Evolutionary conservation across 2,329 filamentous ascomycete species (phyloP).

Genomic region (Septoria petroselini): DNA sequence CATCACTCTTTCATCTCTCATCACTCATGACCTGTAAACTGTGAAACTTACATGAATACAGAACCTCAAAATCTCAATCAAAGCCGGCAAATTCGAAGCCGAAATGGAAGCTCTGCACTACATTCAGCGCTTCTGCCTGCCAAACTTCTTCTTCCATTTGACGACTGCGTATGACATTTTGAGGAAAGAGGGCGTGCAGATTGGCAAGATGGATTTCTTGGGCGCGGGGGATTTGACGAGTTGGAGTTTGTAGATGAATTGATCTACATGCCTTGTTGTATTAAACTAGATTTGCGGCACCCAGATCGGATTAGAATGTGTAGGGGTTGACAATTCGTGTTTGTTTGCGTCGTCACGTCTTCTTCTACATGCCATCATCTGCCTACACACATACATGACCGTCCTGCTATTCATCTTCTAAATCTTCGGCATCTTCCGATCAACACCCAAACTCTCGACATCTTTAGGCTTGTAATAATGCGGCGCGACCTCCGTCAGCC

Average conservation of each 20-base stretch:
- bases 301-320: no score
- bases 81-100: background rate
- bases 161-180: conserved; percentile 59
- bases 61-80: background rate
- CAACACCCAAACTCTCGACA: conserved; percentile 71
- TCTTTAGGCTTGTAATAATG: conserved; percentile 95
- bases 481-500: conserved; percentile 85
- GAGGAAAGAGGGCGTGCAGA: conserved; percentile 57
- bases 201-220: conserved; percentile 61
- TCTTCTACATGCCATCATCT: no score
- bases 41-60: background rate
- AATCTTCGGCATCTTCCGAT: conserved; percentile 68
- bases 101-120: conserved; percentile 48
- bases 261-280: no score
- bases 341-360: no score
- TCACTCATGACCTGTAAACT: background rate
- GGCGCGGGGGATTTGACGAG: conserved; percentile 28
- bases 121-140: conserved; percentile 50
- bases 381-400: no score
- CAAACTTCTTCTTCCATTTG: conserved; percentile 65
- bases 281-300: no score
- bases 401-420: background rate
- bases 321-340: no score
- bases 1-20: background rate
- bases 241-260: conserved; percentile 3